These are phyloP conservation scores for Raffaelea albimanens DNA, from an alignment of 2,329 filamentous ascomycete genomes.

Conservation along the genomic window DNA sequence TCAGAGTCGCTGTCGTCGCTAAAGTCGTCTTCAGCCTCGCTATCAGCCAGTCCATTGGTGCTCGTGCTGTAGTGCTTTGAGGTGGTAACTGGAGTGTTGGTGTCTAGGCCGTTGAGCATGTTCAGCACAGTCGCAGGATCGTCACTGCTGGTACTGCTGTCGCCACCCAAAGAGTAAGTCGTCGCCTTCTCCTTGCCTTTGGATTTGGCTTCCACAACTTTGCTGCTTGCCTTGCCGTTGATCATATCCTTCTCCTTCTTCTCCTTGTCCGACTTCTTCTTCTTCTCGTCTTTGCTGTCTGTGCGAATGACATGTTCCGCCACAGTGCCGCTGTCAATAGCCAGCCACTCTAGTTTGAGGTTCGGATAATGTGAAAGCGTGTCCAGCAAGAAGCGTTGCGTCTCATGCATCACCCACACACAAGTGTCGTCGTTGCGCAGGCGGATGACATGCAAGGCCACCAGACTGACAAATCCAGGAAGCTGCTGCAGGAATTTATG, in stretches of 20 bases:
- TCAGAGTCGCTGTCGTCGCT: conserved; percentile 15
- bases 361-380: conserved; percentile 44
- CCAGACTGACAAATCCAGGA: conserved; percentile 39
- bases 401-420: conserved; percentile 46
- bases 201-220: not conserved
- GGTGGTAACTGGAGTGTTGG: no score
- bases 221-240: not conserved
- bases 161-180: not conserved
- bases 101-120: no score
- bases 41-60: no score
- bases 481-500: conserved; percentile 49
- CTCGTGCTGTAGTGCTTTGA: no score
- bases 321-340: conserved; percentile 38
- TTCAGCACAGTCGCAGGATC: no score
- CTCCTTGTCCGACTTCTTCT: conserved; percentile 20
- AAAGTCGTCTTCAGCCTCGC: conserved; percentile 12
- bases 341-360: conserved; percentile 49
- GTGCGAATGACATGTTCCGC: conserved; percentile 38
- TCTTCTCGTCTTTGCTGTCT: conserved; percentile 19
- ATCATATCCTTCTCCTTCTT: not conserved
- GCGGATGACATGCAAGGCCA: conserved; percentile 44
- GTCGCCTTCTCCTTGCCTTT: conserved; percentile 26
- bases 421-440: conserved; percentile 49
- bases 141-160: conserved; percentile 5
- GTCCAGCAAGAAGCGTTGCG: conserved; percentile 49